Evolutionary conservation across 1,284 basidiomycete species (phyloP).

Genomic region (Austroboletus olivaceoglutinosus): DNA sequence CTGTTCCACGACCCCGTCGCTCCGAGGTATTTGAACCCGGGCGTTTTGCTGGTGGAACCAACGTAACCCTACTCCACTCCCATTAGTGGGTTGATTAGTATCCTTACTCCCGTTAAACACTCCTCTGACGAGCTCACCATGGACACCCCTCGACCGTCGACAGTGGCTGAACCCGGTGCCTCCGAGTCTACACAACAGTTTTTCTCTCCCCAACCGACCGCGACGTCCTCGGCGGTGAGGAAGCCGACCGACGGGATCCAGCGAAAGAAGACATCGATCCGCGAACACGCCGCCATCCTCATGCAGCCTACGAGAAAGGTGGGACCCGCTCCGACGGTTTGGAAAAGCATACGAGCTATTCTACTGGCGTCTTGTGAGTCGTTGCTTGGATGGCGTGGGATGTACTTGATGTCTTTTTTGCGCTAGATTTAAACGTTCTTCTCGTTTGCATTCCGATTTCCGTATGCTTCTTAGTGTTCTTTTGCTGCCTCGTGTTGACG

Average conservation of each 20-base stretch:
- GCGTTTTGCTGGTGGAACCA: background rate
- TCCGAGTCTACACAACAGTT: conserved; percentile 10
- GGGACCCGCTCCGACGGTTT: conserved; percentile 41
- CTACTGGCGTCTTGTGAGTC: conserved; percentile 50
- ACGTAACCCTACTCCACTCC: background rate
- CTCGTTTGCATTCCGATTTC: conserved; percentile 68
- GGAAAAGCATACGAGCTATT: conserved; percentile 49
- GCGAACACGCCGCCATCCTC: conserved; percentile 18
- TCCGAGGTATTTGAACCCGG: conserved; percentile 4
- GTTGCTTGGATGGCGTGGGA: too few species aligned
- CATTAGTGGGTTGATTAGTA: conserved; percentile 12
- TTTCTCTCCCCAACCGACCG: conserved; percentile 1
- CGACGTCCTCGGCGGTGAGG: conserved; percentile 17
- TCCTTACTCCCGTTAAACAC: background rate
- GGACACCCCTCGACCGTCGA: conserved; percentile 10
- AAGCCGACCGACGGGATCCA: background rate
- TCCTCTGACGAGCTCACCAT: conserved; percentile 10
- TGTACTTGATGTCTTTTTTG: background rate
- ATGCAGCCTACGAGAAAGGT: conserved; percentile 38
- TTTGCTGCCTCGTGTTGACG: conserved; percentile 2
- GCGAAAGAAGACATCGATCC: conserved; percentile 14
- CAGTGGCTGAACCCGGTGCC: conserved; percentile 16
- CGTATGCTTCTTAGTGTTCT: conserved; percentile 40
- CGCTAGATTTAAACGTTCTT: conserved; percentile 61
- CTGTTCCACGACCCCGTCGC: background rate